A percentile compares a stretch with the other conserved stretches of the same genome.
These are phyloP conservation scores for Penicillium goetzii DNA, from an alignment of 495 filamentous ascomycete genomes.

Conservation along the genomic window DNA sequence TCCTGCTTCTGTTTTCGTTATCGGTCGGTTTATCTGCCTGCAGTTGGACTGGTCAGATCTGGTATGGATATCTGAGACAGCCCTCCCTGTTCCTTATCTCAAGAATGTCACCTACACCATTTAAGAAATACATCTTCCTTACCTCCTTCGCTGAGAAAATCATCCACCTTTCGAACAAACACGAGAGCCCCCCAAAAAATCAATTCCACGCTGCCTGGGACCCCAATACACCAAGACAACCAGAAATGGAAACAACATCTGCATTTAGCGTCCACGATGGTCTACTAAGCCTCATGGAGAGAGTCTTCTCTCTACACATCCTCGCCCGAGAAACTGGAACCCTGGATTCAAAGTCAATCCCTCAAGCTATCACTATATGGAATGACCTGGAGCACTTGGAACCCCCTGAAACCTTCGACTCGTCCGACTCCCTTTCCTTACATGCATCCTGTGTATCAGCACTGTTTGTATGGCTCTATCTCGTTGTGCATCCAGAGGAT, in stretches of 20 bases:
- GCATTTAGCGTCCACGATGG: slow-evolving; percentile 10
- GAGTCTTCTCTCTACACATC: slow-evolving; percentile 10
- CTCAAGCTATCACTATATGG: slow-evolving; percentile 9
- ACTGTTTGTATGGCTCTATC: slow-evolving; percentile 13
- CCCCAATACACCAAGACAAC: not conserved
- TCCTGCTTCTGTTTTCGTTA: not conserved
- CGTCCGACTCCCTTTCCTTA: not conserved
- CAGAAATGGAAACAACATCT: not conserved
- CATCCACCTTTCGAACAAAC: not conserved
- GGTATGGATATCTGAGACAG: not conserved
- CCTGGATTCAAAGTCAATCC: slow-evolving; percentile 1
- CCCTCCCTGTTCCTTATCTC: not conserved
- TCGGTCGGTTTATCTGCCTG: not conserved
- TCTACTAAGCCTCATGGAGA: slow-evolving; percentile 6
- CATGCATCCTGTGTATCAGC: slow-evolving; percentile 13
- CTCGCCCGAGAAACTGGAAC: not conserved
- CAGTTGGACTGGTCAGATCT: not conserved
- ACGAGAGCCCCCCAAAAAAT: not conserved
- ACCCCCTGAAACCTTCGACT: slow-evolving; percentile 5
- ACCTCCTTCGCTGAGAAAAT: slow-evolving; percentile 10
- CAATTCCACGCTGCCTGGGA: not conserved
- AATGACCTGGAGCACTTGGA: slow-evolving; percentile 9
- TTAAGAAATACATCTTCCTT: slow-evolving; percentile 7
- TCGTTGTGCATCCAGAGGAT: slow-evolving; percentile 10
- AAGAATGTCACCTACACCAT: slow-evolving; percentile 1